phyloP scores from a whole-genome alignment of 2,329 filamentous ascomycete species.

The Beauveria australis region DNA sequence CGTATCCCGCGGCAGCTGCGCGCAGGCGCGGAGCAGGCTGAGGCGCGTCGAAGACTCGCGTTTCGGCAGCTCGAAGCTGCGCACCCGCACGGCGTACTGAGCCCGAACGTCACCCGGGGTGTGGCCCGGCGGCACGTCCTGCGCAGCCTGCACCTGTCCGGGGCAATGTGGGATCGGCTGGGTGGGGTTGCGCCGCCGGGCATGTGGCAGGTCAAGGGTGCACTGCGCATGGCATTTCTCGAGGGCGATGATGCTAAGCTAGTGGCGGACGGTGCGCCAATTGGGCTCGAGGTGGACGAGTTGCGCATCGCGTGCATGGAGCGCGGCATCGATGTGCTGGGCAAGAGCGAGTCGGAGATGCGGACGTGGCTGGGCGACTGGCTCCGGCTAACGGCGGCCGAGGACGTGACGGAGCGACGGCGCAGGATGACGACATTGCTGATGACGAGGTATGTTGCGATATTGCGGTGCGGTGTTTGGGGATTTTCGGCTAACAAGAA shows the following conservation, averaged over 20 bases:
- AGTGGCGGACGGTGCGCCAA: constrained; percentile 47
- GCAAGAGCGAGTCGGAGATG: constrained; percentile 50
- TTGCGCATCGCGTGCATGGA: constrained; percentile 63
- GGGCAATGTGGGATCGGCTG: constrained; percentile 40
- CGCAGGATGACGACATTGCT: constrained; percentile 31
- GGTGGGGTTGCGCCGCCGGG: constrained; percentile 35
- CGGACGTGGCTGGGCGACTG: constrained; percentile 37
- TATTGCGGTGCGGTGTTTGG: neutral
- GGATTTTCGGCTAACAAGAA: neutral
- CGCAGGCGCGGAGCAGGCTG: constrained; percentile 44
- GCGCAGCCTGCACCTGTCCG: constrained; percentile 36
- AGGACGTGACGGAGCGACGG: constrained; percentile 28
- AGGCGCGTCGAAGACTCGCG: constrained; percentile 41
- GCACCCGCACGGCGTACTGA: constrained; percentile 28
- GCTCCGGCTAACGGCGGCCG: constrained; percentile 36
- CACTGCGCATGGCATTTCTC: constrained; percentile 52
- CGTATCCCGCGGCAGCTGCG: constrained; percentile 69
- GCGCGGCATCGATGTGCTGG: constrained; percentile 52
- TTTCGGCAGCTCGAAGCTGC: constrained; percentile 35
- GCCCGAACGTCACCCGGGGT: constrained; percentile 21
- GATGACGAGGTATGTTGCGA: constrained; percentile 30
- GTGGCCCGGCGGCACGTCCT: constrained; percentile 31
- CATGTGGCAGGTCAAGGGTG: constrained; percentile 47
- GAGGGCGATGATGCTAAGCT: constrained; percentile 65
- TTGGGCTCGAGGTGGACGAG: constrained; percentile 53